Evolutionary conservation across 2,329 filamentous ascomycete species (phyloP), one percentile per base, ranked within the genome.

Genomic region (Talaromyces funiculosus): DNA sequence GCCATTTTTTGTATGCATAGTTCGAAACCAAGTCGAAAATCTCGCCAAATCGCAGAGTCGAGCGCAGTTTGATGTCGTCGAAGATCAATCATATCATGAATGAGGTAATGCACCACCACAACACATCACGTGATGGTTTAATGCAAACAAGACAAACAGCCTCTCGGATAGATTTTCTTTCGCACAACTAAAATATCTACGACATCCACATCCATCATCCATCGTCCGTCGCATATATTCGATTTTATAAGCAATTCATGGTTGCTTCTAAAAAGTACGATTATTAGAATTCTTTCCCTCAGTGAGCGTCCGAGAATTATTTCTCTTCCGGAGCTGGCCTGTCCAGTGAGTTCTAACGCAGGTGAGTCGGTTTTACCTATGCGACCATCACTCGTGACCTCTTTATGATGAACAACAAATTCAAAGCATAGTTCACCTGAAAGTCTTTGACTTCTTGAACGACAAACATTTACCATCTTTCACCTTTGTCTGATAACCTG

Each of bases 381-480:
- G 20, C 55, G 14, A 38, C 31, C 12, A 35, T 35, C 33, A 45
- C 54, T 24, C 49, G 24, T 56, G 56, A 42, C 60, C 9, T 61
- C 24, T 61, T 59, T 51, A 63, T 69, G 67, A 69, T 68, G 67
- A 69, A 57, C 61, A 62, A 61, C 61, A 61, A 61, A 53, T 64
- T 64, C 57, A 60, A 68, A 67, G 67, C 67, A 69, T 69, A 69
- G 67, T 69, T 69, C 67, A 69, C 62, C 67, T 69, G 67, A 69
- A 65, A 64, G 63, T 64, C 66, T 66, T 59, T 56, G 63, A 65
- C 62, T 60, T 63, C 26, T 59, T 68, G 67, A 68, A 69, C 64
- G 67, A 69, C 57, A 69, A 69, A 62, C 61, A 53, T 57, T 61
- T 53, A 64, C 61, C 67, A 68, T 69, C 67, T 68, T 69, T 69